phyloP scores from a whole-genome alignment of 345 rosid species.

The Pugionium dolabratum region DNA sequence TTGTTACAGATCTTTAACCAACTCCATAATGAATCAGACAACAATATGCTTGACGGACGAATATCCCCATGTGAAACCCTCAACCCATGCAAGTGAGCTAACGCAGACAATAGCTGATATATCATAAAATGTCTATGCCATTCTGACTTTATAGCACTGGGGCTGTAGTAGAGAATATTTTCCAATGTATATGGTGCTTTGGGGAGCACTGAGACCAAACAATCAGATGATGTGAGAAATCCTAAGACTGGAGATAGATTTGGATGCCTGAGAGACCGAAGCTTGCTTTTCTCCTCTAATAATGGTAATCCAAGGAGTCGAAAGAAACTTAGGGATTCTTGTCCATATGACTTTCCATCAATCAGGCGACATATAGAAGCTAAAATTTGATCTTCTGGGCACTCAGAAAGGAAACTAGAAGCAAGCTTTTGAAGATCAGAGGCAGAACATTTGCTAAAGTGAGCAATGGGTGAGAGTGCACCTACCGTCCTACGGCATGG shows the following conservation, averaged over 20 bases:
- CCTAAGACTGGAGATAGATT: slow-evolving; percentile 74
- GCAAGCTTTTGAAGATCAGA: slow-evolving; percentile 55
- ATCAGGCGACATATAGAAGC: slow-evolving; percentile 56
- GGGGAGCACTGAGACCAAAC: slow-evolving; percentile 62
- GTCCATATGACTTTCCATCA: slow-evolving; percentile 71
- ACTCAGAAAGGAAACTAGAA: slow-evolving; percentile 53
- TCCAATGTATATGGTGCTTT: slow-evolving; percentile 74
- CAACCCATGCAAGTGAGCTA: slow-evolving; percentile 68
- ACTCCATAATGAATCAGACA: slow-evolving; percentile 70
- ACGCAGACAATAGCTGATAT: slow-evolving; percentile 77
- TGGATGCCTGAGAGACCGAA: slow-evolving; percentile 78
- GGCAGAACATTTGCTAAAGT: slow-evolving; percentile 46
- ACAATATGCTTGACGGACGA: slow-evolving; percentile 65
- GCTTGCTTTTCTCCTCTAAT: slow-evolving; percentile 47
- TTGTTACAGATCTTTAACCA: slow-evolving; percentile 59
- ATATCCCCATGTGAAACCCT: slow-evolving; percentile 68
- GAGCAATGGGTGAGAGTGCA: slow-evolving; percentile 69
- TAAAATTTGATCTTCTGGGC: slow-evolving; percentile 67
- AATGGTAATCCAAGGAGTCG: slow-evolving; percentile 65
- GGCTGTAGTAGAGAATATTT: slow-evolving; percentile 72
- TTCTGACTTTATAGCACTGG: slow-evolving; percentile 63
- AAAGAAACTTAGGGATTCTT: slow-evolving; percentile 59
- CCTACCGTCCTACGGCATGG: slow-evolving; percentile 52
- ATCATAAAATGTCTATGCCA: slow-evolving; percentile 68
- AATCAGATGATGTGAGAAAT: slow-evolving; percentile 49